Evolutionary conservation across 805 yeast species (phyloP), one percentile per base, ranked within the genome.

Genomic region (Candida namnaoensis): DNA sequence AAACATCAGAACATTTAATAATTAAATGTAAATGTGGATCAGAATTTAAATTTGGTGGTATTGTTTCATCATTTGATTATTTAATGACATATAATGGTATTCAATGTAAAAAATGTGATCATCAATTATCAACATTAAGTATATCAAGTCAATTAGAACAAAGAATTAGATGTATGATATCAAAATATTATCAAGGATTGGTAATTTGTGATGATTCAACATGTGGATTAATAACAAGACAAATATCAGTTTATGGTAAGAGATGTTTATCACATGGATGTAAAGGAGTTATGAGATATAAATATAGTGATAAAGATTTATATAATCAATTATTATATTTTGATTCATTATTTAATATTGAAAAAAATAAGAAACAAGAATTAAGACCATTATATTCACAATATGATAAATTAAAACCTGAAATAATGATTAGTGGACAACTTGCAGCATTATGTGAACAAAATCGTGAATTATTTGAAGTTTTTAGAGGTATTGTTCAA

Each of bases 301-400:
- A 71, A 44, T 93, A 85, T 58, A 69, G 79, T 25, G 96, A 87
- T 58, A 82, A 82, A 56, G 82, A 78, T 40, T 68, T 93, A 34
- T 91, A 90, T 68, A 86, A 86, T 53, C 98, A 93, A 62, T 66
- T 93, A 49, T 68, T 85, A 36, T 91, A 87, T 55, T 76, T 85
- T 50, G 79, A 77, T 47, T 74, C 88, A 3, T 57, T 93, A 27
- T 93, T 91, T 60, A 93, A 90, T 58, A 78, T 80, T 35, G 88
- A 82, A 42, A 83, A 82, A 60, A 88, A 86, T 39, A 84, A 80
- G 61, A 66, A 61, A 41, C 65, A 67, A 37, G 57, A 60, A 46
- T 54, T 84, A 52, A 77, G 77, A 51, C 82, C 86, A 0, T 57
- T 82, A 14, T 66, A 71, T 40, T 60, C 61, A 13, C 47, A 58